Conservation (phyloP, 83 land plant species). For the Picea engelmannii region DNA sequence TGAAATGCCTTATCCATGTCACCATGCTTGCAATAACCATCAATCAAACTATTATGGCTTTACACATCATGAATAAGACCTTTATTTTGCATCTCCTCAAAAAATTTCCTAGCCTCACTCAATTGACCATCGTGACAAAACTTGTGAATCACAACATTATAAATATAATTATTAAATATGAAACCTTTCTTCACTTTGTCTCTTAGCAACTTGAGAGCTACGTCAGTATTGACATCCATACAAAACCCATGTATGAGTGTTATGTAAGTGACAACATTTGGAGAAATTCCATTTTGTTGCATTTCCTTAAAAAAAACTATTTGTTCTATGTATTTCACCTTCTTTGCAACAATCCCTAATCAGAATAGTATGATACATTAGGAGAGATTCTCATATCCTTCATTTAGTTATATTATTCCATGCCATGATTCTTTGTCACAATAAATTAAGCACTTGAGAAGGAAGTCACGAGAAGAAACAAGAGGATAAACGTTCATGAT, state of each 20-base stretch:
- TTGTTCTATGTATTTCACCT: slow-evolving; percentile 30
- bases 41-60: too few species aligned
- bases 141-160: too few species aligned
- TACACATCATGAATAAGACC: too few species aligned
- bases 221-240: too few species aligned
- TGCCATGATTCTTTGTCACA: slow-evolving; percentile 45
- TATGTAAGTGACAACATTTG: slow-evolving; percentile 56
- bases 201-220: too few species aligned
- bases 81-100: too few species aligned
- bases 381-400: slow-evolving; percentile 28
- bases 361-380: slow-evolving; percentile 50
- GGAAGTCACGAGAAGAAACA: slow-evolving; percentile 42
- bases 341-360: slow-evolving; percentile 47
- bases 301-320: slow-evolving; percentile 36
- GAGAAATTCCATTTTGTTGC: slow-evolving; percentile 30
- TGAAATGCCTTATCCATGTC: too few species aligned
- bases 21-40: too few species aligned
- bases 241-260: slow-evolving; percentile 30
- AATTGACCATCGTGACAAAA: too few species aligned
- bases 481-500: slow-evolving; percentile 29
- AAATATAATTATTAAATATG: too few species aligned
- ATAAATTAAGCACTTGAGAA: slow-evolving; percentile 47
- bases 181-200: too few species aligned
- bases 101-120: too few species aligned
- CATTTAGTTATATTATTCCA: slow-evolving; percentile 34